Evolutionary conservation across 805 yeast genomes (phyloP).

Genomic region (Priceomyces fermenticarens): DNA sequence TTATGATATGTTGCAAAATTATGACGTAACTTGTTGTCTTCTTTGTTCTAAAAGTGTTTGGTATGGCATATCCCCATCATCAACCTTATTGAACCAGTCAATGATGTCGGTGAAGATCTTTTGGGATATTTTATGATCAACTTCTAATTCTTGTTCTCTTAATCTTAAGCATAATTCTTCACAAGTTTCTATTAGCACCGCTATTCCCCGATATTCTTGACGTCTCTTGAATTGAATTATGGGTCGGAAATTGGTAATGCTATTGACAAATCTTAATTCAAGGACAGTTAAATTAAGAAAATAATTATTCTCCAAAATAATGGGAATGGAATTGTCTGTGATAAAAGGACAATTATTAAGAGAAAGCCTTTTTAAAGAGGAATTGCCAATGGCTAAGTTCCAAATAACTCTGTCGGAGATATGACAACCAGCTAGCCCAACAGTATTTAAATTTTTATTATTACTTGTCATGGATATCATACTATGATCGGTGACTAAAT

Average conservation of each 20-base stretch:
- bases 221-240: slow-evolving; percentile 65
- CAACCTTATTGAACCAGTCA: slow-evolving; percentile 55
- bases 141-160: slow-evolving; percentile 54
- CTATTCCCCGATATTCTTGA: slow-evolving; percentile 42
- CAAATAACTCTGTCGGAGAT: slow-evolving; percentile 75
- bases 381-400: slow-evolving; percentile 64
- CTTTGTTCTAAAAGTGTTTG: slow-evolving; percentile 6
- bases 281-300: slow-evolving; percentile 65
- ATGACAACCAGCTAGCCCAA: slow-evolving; percentile 88
- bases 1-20: too few species aligned
- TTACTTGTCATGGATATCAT: slow-evolving; percentile 54
- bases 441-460: slow-evolving; percentile 55
- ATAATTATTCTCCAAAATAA: slow-evolving; percentile 41
- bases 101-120: slow-evolving; percentile 60
- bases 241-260: slow-evolving; percentile 57
- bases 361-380: slow-evolving; percentile 62
- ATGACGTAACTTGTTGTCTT: not conserved
- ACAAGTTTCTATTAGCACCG: slow-evolving; percentile 75
- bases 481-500: slow-evolving; percentile 67
- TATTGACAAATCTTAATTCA: slow-evolving; percentile 65
- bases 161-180: slow-evolving; percentile 61
- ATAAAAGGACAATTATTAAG: slow-evolving; percentile 67
- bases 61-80: slow-evolving; percentile 36
- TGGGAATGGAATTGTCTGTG: slow-evolving; percentile 58
- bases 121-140: slow-evolving; percentile 56